Evolutionary conservation across 2,329 filamentous ascomycete genomes (phyloP).

Genomic region (Fusarium beomiforme): DNA sequence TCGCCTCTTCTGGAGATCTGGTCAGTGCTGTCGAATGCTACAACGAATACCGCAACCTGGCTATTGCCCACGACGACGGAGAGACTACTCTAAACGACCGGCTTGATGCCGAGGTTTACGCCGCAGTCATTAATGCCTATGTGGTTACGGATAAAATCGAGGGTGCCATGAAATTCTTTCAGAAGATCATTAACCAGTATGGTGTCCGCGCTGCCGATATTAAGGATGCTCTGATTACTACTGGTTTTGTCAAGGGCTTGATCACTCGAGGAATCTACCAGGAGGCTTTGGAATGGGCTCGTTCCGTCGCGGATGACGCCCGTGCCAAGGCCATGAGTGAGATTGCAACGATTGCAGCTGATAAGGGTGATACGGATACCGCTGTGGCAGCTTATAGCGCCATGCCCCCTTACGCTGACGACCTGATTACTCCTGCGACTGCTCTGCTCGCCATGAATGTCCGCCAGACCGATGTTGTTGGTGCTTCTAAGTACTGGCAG

Average conservation of each 20-base stretch:
- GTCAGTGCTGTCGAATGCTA: conserved; percentile 93
- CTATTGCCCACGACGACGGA: conserved; percentile 85
- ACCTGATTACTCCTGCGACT: conserved; percentile 70
- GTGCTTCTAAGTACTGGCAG: conserved; percentile 83
- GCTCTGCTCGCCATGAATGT: conserved; percentile 89
- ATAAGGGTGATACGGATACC: conserved; percentile 75
- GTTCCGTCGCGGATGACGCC: conserved; percentile 67
- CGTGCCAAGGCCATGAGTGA: conserved; percentile 73
- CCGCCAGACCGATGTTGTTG: conserved; percentile 80
- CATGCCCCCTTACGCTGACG: conserved; percentile 62
- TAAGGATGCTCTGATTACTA: conserved; percentile 75
- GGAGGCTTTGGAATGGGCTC: conserved; percentile 79
- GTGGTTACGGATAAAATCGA: conserved; percentile 81
- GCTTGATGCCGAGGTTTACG: conserved; percentile 86
- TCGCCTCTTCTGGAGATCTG: conserved; percentile 82
- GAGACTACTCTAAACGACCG: conserved; percentile 74
- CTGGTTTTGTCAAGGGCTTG: conserved; percentile 83
- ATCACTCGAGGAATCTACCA: conserved; percentile 75
- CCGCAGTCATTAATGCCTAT: conserved; percentile 91
- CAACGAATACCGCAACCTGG: conserved; percentile 90
- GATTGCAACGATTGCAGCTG: conserved; percentile 82
- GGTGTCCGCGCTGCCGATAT: conserved; percentile 69
- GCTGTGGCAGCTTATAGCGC: conserved; percentile 74
- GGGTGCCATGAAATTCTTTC: conserved; percentile 85
- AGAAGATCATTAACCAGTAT: conserved; percentile 76